These are phyloP conservation scores for Cyclotella cryptica DNA, from an alignment of 108 stramenopile genomes.

Conservation along the genomic window DNA sequence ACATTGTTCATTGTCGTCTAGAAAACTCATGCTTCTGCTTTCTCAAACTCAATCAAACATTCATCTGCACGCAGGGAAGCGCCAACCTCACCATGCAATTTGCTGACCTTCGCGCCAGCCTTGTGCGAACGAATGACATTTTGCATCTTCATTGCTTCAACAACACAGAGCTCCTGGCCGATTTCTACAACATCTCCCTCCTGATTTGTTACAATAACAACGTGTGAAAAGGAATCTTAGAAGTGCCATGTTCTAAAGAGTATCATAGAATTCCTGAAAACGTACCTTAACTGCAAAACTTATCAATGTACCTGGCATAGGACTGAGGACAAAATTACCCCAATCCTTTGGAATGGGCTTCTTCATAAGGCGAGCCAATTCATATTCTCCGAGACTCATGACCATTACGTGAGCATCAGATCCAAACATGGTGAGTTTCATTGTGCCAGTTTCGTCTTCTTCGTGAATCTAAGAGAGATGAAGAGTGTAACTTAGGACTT, in stretches of 20 bases:
- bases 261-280: background rate
- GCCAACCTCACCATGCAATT: constrained; percentile 71
- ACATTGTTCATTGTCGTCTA: too few relatives aligned
- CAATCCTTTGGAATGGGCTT: constrained; percentile 75
- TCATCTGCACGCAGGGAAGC: constrained; percentile 80
- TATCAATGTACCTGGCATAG: constrained; percentile 97
- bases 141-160: constrained; percentile 99
- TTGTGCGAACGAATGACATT: constrained; percentile 91
- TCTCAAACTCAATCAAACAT: constrained; percentile 78
- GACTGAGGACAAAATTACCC: constrained; percentile 79
- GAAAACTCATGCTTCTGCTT: background rate
- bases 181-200: constrained; percentile 92
- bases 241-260: background rate
- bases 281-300: constrained; percentile 64
- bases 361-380: constrained; percentile 80
- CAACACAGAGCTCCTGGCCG: constrained; percentile 93
- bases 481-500: background rate
- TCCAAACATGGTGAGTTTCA: constrained; percentile 70
- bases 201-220: constrained; percentile 15
- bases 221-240: constrained; percentile 12
- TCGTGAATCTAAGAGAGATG: constrained; percentile 49
- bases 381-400: constrained; percentile 82
- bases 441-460: constrained; percentile 52
- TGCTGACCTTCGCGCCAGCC: constrained; percentile 68
- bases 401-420: constrained; percentile 69